Percentiles rank a stretch among this genome's conserved stretches.
phyloP scores from a whole-genome alignment of 345 rosid genomes.

The Linum trigynum region DNA sequence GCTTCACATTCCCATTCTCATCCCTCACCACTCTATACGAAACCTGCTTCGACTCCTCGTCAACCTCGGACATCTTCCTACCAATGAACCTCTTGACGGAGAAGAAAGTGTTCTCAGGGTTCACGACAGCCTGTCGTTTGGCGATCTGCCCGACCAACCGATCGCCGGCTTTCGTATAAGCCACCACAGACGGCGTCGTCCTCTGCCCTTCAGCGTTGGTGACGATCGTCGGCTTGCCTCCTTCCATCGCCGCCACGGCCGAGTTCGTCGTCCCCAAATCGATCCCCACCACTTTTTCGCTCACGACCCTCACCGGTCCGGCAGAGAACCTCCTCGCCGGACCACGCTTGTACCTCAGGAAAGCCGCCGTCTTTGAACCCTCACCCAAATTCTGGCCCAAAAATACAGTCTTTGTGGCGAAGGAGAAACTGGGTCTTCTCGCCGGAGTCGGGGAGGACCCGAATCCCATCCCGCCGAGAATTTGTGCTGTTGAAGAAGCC shows the following conservation, averaged over 20 bases:
- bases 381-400: constrained; percentile 41
- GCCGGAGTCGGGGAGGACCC: constrained; percentile 18
- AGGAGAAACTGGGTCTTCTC: constrained; percentile 19
- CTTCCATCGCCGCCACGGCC: constrained; percentile 99
- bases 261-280: constrained; percentile 97
- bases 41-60: constrained; percentile 91
- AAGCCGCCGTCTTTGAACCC: constrained; percentile 30
- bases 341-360: constrained; percentile 28
- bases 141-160: constrained; percentile 96
- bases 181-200: constrained; percentile 95
- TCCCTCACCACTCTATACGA: constrained; percentile 77
- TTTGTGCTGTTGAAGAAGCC: constrained; percentile 79
- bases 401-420: constrained; percentile 33
- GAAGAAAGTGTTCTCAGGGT: constrained; percentile 95
- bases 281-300: constrained; percentile 90
- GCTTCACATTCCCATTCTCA: constrained; percentile 87
- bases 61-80: constrained; percentile 93
- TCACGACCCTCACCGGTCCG: constrained; percentile 59
- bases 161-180: constrained; percentile 83
- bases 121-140: constrained; percentile 93
- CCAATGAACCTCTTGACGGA: constrained; percentile 98
- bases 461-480: constrained; percentile 47
- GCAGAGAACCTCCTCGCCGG: constrained; percentile 27
- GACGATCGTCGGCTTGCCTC: constrained; percentile 95
- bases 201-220: constrained; percentile 96